Percentiles rank a stretch among this genome's conserved stretches.
These are phyloP conservation scores for Leishmania amazonensis DNA, from an alignment of 208 protist genomes.

Conservation along the genomic window DNA sequence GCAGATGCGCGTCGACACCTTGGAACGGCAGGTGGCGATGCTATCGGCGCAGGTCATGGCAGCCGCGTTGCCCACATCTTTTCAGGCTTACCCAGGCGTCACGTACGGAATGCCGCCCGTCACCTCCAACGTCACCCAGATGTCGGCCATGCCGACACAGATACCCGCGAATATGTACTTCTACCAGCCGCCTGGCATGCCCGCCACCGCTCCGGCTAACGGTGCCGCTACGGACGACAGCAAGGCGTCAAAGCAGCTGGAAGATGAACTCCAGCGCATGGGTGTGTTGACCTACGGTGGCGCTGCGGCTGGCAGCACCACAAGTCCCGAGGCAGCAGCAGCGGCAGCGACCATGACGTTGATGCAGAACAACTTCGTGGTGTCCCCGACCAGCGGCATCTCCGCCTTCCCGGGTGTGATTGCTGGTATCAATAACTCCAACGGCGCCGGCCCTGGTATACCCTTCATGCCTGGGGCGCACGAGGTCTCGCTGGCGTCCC, in stretches of 20 bases:
- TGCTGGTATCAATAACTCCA: constrained; percentile 11
- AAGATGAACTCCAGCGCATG: constrained; percentile 42
- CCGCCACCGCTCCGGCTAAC: constrained; percentile 15
- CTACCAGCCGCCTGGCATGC: constrained; percentile 18
- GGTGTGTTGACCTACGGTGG: constrained; percentile 23
- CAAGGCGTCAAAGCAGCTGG: constrained; percentile 32
- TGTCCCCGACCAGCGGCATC: constrained; percentile 17
- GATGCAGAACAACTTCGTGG: constrained; percentile 32
- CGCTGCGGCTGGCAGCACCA: constrained; percentile 18
- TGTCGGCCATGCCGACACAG: constrained; percentile 17
- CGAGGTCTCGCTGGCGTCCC: constrained; percentile 18
- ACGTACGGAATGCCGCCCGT: constrained; percentile 18
- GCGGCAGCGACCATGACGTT: constrained; percentile 23
- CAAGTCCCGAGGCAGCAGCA: constrained; percentile 10
- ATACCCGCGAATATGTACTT: constrained; percentile 27
- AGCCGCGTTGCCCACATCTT: constrained; percentile 5
- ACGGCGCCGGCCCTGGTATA: constrained; percentile 12
- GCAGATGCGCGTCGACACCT: constrained; percentile 43
- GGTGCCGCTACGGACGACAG: background rate
- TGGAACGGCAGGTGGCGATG: constrained; percentile 38
- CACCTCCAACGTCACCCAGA: constrained; percentile 9
- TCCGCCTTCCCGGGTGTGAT: constrained; percentile 27
- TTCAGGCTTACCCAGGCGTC: constrained; percentile 26
- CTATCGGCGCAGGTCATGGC: constrained; percentile 27
- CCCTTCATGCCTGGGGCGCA: constrained; percentile 19